Base-by-base conservation (phyloP, 768 basidiomycete species). In the Mycena epipterygia region DNA sequence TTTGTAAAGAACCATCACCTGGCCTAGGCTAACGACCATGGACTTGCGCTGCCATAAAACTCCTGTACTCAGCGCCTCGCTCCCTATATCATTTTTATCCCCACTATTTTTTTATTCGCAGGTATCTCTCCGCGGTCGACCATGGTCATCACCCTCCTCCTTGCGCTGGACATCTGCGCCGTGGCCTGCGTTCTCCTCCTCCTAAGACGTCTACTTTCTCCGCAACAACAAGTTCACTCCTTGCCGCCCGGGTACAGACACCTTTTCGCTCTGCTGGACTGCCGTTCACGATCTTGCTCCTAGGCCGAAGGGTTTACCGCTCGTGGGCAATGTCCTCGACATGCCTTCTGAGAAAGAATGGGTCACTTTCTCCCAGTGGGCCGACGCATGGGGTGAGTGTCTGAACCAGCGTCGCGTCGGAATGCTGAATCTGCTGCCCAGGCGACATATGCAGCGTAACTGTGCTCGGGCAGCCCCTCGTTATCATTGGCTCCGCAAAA, bases 401-500 rank as follows among this genome's bases (percentile, higher is more conserved):
- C 13, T 46, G 33, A 51, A 39, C 33, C 60, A 25, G 13, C 14
- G 13, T 41, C 3, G 13, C 42, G 33, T 56, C 27, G 48, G 42
- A 58, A 46, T 56, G 23, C 65, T 76, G 29, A 71, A 23, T 35
- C n/a, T 49, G 5, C 35, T 33, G 56, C 46, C n/a, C 68, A 91
- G 90, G 90, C 41, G 88, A 89, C 64, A 89, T 92, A 27, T 85
- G 85, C 69, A 90, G 89, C 48, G 84, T 86, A 2, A 90, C 88
- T 30, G 81, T 91, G 17, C 80, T 92, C 6, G 90, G 90, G 3
- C 90, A 90, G 70, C 83, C 89, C 46, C 78, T 92, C 39, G 77
- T 91, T 42, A 79, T 92, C 51, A 71, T 92, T 32, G 90, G 89
- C 74, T 87, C 85, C 14, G 82, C 82, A 25, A 82, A 84, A 74